phyloP scores from a whole-genome alignment of 257 asterid species.

The Jaltomata sinuosa region DNA sequence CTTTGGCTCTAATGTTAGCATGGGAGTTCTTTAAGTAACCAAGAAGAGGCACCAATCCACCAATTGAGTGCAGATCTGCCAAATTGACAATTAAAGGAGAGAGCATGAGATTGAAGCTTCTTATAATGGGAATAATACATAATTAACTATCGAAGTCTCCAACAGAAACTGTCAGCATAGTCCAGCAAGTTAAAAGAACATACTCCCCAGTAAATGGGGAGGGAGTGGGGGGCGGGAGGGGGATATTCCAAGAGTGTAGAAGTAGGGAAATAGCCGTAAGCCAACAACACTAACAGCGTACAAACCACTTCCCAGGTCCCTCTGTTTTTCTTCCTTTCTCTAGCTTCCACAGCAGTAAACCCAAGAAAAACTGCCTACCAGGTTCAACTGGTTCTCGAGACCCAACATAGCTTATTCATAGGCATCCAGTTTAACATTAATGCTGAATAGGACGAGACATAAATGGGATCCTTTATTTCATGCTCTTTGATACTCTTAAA shows the following conservation, averaged over 20 bases:
- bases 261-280: not conserved
- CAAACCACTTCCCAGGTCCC: not conserved
- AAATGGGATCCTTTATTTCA: not conserved
- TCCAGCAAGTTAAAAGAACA: not conserved
- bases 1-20: conserved; percentile 82
- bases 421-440: not conserved
- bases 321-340: not conserved
- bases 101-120: not conserved
- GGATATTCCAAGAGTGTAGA: not conserved
- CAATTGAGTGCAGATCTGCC: conserved; percentile 80
- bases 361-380: not conserved
- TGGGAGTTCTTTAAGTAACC: conserved; percentile 56
- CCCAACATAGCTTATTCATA: not conserved
- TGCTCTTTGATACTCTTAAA: not conserved
- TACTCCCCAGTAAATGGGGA: not conserved
- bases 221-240: not conserved
- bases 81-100: not conserved
- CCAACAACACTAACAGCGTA: not conserved
- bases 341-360: not conserved
- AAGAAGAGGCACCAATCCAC: conserved; percentile 80
- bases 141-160: not conserved
- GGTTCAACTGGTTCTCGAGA: not conserved
- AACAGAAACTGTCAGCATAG: not conserved
- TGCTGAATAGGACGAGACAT: not conserved
- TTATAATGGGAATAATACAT: not conserved